Base-by-base conservation (phyloP, 2,329 filamentous ascomycete genomes). In the Alternaria postmessia region DNA sequence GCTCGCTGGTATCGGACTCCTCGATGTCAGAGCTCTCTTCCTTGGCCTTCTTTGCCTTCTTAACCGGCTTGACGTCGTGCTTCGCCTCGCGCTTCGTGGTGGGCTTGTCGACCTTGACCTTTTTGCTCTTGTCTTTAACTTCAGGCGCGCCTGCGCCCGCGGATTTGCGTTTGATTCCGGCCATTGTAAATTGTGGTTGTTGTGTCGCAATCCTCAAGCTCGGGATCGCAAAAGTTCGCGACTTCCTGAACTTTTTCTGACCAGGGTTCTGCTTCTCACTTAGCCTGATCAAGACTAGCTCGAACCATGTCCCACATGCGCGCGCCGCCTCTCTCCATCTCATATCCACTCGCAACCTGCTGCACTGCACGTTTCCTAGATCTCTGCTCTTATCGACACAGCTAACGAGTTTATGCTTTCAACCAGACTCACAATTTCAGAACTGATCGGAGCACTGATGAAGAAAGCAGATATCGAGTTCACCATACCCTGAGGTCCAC, bases 1-100 rank as follows among this genome's bases (percentile, higher is more conserved):
- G 65, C 52, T 79, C 77, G 59, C 70, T 77, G 11, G 73, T 76
- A 47, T 78, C 77, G 4, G 74, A 77, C 43, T 80, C 77, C 4
- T 72, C 67, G 7, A 77, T 24, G 9, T 73, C 69, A 7, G 69
- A 64, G 41, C 75, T 69, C 24, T 71, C 65, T 49, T 70, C 63
- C 54, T 71, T 72, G 41, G 60, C 46, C 65, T 75, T 75, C 57
- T 74, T 76, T 43, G 68, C 68, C 59, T 68, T 67, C 62, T 78
- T 75, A 34, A 59, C 51, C 11, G 67, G 66, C 60, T 71, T 72
- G 38, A 69, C 65, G 30, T 61, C 67, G 55, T 73, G 65, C 51
- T 73, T 72, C 42, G 69, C 65, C 20, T 66, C 63, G 47, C 62
- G 62, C 62, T 76, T 78, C 24, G 67, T 66, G 5, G 68, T 54